Conservation (phyloP, 306 rosid species). For the Senna tora region DNA sequence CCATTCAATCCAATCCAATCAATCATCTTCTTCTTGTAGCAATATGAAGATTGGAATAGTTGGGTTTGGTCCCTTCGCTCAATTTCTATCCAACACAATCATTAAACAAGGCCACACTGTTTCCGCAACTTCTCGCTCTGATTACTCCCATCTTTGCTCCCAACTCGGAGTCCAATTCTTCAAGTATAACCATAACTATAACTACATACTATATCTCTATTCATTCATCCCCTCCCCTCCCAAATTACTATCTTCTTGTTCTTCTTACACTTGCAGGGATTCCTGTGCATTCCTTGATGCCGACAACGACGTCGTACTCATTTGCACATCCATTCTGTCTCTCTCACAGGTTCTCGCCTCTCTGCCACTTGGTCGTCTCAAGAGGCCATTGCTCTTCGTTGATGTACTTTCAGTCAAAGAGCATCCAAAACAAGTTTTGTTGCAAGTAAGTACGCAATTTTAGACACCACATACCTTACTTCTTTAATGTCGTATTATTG, state of each 20-base stretch:
- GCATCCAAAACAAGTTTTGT: slow-evolving; percentile 55
- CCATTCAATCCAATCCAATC: no score
- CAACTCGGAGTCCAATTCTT: slow-evolving; percentile 54
- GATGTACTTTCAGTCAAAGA: slow-evolving; percentile 82
- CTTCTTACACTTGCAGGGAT: slow-evolving; percentile 33
- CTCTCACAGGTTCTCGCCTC: slow-evolving; percentile 51
- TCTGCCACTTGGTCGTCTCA: slow-evolving; percentile 52
- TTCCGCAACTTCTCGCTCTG: slow-evolving; percentile 57
- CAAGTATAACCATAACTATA: slow-evolving; percentile 51
- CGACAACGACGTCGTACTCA: slow-evolving; percentile 54
- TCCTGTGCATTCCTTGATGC: slow-evolving; percentile 44
- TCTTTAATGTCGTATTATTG: neutral
- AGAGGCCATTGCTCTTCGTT: slow-evolving; percentile 52
- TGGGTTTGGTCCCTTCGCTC: slow-evolving; percentile 61
- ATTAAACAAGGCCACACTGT: slow-evolving; percentile 62
- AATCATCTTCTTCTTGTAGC: no score
- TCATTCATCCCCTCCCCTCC: neutral
- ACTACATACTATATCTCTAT: no score
- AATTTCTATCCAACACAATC: slow-evolving; percentile 58
- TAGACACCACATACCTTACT: neutral
- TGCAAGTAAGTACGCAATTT: slow-evolving; percentile 47
- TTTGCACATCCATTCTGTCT: slow-evolving; percentile 68
- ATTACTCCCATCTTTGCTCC: slow-evolving; percentile 45
- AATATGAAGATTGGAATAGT: slow-evolving; percentile 57
- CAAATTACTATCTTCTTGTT: neutral